Base-by-base conservation (phyloP, 441 rosid genomes). In the Biscutella laevigata region DNA sequence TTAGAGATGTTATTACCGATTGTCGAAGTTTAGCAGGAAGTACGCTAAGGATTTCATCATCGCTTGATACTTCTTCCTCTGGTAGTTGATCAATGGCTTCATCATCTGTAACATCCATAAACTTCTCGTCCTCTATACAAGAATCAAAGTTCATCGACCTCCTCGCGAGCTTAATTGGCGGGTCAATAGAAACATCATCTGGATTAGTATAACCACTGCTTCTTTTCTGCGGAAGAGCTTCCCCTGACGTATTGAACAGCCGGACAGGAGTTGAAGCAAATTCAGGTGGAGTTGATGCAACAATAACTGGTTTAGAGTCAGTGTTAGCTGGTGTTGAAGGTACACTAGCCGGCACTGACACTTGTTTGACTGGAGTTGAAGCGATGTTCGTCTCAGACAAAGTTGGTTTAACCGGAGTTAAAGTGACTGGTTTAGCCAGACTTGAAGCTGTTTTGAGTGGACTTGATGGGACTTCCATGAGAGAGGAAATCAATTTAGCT, bases 61-160 rank as follows among this genome's bases (percentile, higher is more conserved):
- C 78, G 25, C 45, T 65, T 6, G 65, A 62, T 33, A 7, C 44
- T 10, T 51, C 79, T 12, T 33, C 69, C 13, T 65, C 59, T n/a
- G 30, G 30, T 29, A 4, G 54, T 59, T 59, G 67, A 38, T 61
- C 57, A 13, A 8, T 16, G 44, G 55, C 59, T 49, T 56, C 67
- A 46, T 50, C 71, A 27, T 27, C 65, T 14, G 6, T 20, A 6
- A 10, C 51, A 50, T 69, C 69, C 17, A 6, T 62, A 20, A 7
- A 41, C 16, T 17, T 19, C 17, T 28, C 57, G 14, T 68, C 67
- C 63, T 81, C 68, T 11, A 54, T 33, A 24, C 68, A 76, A 39
- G 74, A 55, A 52, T 77, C 91, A 71, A 83, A 88, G 29, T 74
- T 79, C 74, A 86, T 57, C 12, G 86, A 79, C 66, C 86, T 80